Conservation (phyloP, 176 grass and related monocot genomes). For the Triticum aestivum region DNA sequence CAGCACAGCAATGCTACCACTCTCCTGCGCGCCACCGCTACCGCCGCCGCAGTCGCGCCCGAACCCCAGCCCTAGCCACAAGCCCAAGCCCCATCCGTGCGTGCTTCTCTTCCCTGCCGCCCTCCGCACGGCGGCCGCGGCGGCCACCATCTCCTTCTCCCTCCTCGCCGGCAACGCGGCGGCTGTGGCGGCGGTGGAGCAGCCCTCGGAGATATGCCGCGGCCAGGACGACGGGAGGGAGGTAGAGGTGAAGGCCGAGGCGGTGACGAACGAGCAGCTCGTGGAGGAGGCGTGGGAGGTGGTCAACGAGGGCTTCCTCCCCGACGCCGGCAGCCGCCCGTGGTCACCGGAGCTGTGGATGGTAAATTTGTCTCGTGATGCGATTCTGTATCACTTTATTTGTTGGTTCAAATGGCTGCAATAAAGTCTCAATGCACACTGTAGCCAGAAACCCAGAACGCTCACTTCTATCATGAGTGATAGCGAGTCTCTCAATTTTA, state of each 20-base stretch:
- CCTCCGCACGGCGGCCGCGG: conserved; percentile 52
- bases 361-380: conserved; percentile 27
- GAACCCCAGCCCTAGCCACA: not conserved
- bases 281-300: conserved; percentile 97
- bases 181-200: not conserved
- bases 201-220: conserved; percentile 26
- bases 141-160: conserved; percentile 59
- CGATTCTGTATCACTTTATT: not conserved
- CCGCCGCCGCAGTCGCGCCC: conserved; percentile 1
- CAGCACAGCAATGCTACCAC: conserved; percentile 31
- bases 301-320: conserved; percentile 78
- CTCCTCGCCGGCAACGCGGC: conserved; percentile 29
- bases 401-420: not conserved
- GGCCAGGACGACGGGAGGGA: not conserved
- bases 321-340: conserved; percentile 50
- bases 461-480: not conserved
- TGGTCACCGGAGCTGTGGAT: conserved; percentile 89
- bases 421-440: not conserved
- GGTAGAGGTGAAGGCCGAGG: conserved; percentile 37
- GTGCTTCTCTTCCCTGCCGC: conserved; percentile 42
- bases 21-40: conserved; percentile 20
- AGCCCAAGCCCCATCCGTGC: not conserved
- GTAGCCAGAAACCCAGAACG: not conserved
- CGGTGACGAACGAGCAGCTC: conserved; percentile 73
- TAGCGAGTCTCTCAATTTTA: not conserved